Conservation (phyloP, 495 filamentous ascomycete genomes). For the Tetracladium setigerum region DNA sequence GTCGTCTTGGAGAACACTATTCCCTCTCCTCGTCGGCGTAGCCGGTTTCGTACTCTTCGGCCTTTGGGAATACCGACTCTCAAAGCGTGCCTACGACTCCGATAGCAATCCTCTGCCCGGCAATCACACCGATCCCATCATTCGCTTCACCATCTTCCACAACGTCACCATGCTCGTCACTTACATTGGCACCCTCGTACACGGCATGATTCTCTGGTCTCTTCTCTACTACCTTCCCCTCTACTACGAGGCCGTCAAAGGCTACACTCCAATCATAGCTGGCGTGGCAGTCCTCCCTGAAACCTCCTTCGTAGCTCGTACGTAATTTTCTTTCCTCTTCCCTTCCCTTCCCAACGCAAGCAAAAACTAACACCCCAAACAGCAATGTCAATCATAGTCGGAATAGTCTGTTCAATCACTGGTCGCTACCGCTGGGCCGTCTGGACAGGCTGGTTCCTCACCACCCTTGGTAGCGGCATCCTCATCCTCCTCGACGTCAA, state of each 20-base stretch:
- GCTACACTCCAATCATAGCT: slow-evolving; percentile 44
- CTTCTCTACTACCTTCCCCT: slow-evolving; percentile 61
- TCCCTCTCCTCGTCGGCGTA: slow-evolving; percentile 47
- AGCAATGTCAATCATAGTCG: slow-evolving; percentile 39
- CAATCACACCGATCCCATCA: slow-evolving; percentile 30
- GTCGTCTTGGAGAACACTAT: slow-evolving; percentile 43
- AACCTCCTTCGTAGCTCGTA: slow-evolving; percentile 32
- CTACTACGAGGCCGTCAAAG: slow-evolving; percentile 60
- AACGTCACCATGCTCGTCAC: slow-evolving; percentile 30
- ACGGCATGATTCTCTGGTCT: slow-evolving; percentile 39
- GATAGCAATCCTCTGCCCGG: slow-evolving; percentile 12
- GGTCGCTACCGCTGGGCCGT: slow-evolving; percentile 45
- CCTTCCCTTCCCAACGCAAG: slow-evolving; percentile 11
- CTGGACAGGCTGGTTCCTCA: slow-evolving; percentile 46
- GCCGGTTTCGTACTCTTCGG: slow-evolving; percentile 33
- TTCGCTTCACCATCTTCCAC: slow-evolving; percentile 35
- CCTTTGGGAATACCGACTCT: slow-evolving; percentile 39
- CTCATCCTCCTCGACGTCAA: slow-evolving; percentile 39
- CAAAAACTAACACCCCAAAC: slow-evolving; percentile 22
- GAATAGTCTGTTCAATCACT: slow-evolving; percentile 38
- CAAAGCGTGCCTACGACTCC: slow-evolving; percentile 20
- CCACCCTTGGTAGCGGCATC: slow-evolving; percentile 37
- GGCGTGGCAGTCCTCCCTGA: slow-evolving; percentile 55
- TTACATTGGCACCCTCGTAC: slow-evolving; percentile 40
- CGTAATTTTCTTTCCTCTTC: slow-evolving; percentile 6